Base-by-base conservation (phyloP, 192 early-diverging fungal genomes). In the Coemansia erecta region DNA sequence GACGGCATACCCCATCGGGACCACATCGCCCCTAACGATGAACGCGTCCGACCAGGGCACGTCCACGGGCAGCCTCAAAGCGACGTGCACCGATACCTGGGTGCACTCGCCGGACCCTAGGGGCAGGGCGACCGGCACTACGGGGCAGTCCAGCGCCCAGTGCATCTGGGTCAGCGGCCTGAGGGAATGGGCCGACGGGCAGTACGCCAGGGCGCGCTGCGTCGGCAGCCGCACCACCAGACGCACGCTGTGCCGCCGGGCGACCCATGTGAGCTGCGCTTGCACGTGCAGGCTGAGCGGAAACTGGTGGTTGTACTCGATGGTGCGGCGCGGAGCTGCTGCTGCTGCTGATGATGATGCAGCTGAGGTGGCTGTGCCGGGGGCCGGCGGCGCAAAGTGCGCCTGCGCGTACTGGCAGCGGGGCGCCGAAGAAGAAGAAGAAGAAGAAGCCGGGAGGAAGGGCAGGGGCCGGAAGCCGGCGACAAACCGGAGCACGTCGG, bases 41-140 rank as follows among this genome's bases (percentile, higher is more conserved):
- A 72, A 58, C 17, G 63, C 17, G 26, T 79, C 76, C 3, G 70
- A 56, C 76, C 70, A 72, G 0, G 76, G 70, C 3, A 42, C 18
- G 12, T 79, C 70, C 8, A 56, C n/a, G n/a, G n/a, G n/a, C n/a
- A n/a, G n/a, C 59, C 3, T 33, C 8, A 3, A 58, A 51, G 8
- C 26, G 48, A 72, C 44, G 4, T 61, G 22, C 40, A 72, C 14
- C 12, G 45, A 22, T 0, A 79, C 56, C 0, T 55, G 11, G 0
- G 76, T 65, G 40, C 53, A 39, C 52, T 79, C 70, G 58, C 76
- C 76, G 0, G 76, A 69, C 22, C 76, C 57, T 59, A 79, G 63
- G 3, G 76, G 76, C 60, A 79, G 45, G 14, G 49, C 45, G 8
- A 68, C 58, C 5, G 70, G 59, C 7, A 66, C n/a, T n/a, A 54